phyloP scores from a whole-genome alignment of 371 early-diverging fungal genomes.

The Polyrhizophydium stewartii region DNA sequence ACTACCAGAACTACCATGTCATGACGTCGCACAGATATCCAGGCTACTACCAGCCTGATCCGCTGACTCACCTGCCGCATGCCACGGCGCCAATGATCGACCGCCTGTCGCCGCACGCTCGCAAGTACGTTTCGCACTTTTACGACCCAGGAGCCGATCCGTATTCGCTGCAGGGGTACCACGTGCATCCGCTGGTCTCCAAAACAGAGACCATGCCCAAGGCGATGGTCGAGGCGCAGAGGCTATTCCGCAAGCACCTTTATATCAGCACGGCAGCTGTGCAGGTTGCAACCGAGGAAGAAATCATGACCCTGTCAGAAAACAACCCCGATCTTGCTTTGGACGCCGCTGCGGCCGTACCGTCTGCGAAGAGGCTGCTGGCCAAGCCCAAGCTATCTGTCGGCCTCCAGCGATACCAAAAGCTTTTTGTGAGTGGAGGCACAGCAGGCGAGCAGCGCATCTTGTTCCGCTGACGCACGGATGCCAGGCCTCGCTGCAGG shows the following conservation, averaged over 20 bases:
- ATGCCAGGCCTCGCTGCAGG: conserved; percentile 18
- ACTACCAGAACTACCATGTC: conserved; percentile 55
- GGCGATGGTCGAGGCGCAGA: conserved; percentile 41
- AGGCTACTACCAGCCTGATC: conserved; percentile 43
- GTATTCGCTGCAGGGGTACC: neutral
- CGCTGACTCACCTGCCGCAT: conserved; percentile 9
- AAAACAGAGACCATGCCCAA: conserved; percentile 42
- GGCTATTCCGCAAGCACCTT: too few relatives aligned
- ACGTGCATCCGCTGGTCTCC: conserved; percentile 28
- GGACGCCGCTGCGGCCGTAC: too few relatives aligned
- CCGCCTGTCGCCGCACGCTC: neutral
- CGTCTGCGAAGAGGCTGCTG: too few relatives aligned
- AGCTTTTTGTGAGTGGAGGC: too few relatives aligned
- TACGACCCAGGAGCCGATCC: neutral
- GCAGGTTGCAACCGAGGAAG: too few relatives aligned
- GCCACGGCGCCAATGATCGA: conserved; percentile 16
- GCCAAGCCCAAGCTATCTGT: too few relatives aligned
- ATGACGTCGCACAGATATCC: conserved; percentile 58
- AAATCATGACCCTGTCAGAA: too few relatives aligned
- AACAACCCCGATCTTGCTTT: too few relatives aligned
- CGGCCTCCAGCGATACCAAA: too few relatives aligned
- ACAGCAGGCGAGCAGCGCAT: too few relatives aligned
- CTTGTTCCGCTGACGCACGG: neutral
- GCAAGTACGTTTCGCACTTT: neutral
- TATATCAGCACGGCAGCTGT: neutral